These are phyloP conservation scores for Teunomyces tritomae DNA, from an alignment of 805 yeast species.

Conservation along the genomic window DNA sequence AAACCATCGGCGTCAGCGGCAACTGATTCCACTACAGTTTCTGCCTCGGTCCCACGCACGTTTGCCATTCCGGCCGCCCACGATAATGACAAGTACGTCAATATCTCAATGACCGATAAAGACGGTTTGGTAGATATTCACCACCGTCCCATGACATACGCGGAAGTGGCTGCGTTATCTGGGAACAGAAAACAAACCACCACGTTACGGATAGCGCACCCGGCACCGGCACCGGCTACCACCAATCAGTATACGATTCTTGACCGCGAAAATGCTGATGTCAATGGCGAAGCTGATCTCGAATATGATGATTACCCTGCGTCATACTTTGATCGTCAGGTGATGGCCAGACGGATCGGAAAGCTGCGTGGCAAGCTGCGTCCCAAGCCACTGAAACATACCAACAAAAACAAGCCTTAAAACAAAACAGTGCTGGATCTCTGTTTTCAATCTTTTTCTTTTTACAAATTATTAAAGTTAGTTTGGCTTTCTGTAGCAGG, in stretches of 20 bases:
- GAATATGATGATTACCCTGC: slow-evolving; percentile 8
- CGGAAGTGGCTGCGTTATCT: slow-evolving; percentile 38
- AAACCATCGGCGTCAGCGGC: background rate
- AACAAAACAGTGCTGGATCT: background rate
- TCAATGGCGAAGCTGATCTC: slow-evolving; percentile 7
- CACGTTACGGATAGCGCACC: slow-evolving; percentile 1
- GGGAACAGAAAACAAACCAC: slow-evolving; percentile 1
- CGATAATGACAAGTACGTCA: slow-evolving; percentile 25
- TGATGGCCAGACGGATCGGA: background rate
- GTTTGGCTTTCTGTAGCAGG: background rate
- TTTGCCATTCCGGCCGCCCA: slow-evolving; percentile 29
- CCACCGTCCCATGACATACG: slow-evolving; percentile 37
- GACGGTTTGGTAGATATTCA: slow-evolving; percentile 36
- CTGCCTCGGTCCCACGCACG: slow-evolving; percentile 20
- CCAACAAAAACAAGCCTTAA: background rate
- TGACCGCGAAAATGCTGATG: slow-evolving; percentile 10
- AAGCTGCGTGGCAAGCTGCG: background rate
- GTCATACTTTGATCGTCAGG: background rate
- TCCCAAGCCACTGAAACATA: background rate
- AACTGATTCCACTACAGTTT: too few relatives aligned
- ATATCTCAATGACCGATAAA: slow-evolving; percentile 34
- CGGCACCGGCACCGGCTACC: slow-evolving; percentile 9
- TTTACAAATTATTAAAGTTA: background rate
- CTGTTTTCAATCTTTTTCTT: background rate
- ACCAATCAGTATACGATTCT: slow-evolving; percentile 17